Conservation (phyloP, 1,284 basidiomycete genomes). For the Coriolopsis trogii region DNA sequence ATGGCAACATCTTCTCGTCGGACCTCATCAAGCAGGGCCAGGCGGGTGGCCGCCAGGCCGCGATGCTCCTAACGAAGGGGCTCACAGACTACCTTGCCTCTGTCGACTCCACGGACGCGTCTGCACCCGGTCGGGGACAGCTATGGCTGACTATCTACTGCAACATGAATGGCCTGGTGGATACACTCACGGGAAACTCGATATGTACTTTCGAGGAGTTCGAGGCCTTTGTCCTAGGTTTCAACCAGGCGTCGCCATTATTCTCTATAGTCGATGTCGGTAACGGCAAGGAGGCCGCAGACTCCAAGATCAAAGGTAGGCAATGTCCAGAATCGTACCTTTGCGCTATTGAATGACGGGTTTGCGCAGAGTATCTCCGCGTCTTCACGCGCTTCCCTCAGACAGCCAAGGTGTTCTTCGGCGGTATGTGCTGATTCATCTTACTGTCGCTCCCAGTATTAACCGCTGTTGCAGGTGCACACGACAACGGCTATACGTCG, state of each 20-base stretch:
- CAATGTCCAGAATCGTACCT: background rate
- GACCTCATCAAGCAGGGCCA: constrained; percentile 43
- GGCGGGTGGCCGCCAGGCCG: constrained; percentile 46
- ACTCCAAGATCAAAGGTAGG: constrained; percentile 57
- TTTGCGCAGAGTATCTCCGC: constrained; percentile 42
- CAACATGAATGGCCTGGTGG: constrained; percentile 47
- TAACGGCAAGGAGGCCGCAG: constrained; percentile 55
- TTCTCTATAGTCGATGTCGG: constrained; percentile 61
- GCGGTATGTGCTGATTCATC: constrained; percentile 31
- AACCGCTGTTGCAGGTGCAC: constrained; percentile 36
- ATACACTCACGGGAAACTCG: constrained; percentile 39
- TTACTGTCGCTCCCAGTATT: constrained; percentile 19
- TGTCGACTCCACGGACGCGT: constrained; percentile 28
- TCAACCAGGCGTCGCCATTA: constrained; percentile 48
- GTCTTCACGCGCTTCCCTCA: constrained; percentile 50
- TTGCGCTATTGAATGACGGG: background rate
- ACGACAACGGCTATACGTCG: constrained; percentile 59
- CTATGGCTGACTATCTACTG: constrained; percentile 48
- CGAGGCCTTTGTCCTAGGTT: constrained; percentile 47
- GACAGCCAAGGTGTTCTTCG: constrained; percentile 46
- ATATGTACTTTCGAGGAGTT: constrained; percentile 45
- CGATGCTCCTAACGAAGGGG: constrained; percentile 43
- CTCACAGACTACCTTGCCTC: constrained; percentile 39
- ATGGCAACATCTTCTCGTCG: constrained; percentile 50
- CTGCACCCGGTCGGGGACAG: constrained; percentile 35